Percentiles rank a stretch among this genome's conserved stretches.
These are phyloP conservation scores for Medicago arabica DNA, from an alignment of 306 rosid species.

Conservation along the genomic window DNA sequence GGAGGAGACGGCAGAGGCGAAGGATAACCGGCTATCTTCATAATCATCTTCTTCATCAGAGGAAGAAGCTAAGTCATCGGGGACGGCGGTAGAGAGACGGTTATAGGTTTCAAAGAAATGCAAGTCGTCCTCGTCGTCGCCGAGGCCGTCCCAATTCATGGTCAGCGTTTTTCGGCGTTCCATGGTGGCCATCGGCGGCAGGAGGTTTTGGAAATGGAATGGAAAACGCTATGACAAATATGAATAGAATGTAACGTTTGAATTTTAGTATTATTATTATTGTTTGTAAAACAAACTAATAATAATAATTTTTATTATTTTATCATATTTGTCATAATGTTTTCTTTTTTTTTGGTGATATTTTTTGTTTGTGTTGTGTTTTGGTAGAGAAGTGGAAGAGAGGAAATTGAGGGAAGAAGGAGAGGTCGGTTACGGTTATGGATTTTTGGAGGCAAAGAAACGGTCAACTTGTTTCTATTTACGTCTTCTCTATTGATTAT, in stretches of 20 bases:
- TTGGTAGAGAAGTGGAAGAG: conserved; percentile 49
- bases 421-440: conserved; percentile 44
- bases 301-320: neutral
- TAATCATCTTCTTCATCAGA: conserved; percentile 54
- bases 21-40: conserved; percentile 64
- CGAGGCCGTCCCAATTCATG: conserved; percentile 56
- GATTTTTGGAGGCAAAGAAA: conserved; percentile 54
- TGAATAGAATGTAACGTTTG: neutral
- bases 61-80: conserved; percentile 54
- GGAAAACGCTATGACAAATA: neutral
- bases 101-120: conserved; percentile 63
- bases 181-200: conserved; percentile 47
- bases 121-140: conserved; percentile 55
- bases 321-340: neutral
- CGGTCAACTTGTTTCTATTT: conserved; percentile 47
- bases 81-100: conserved; percentile 53
- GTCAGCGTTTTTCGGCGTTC: conserved; percentile 52
- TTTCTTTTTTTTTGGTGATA: neutral
- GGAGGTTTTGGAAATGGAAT: conserved; percentile 8
- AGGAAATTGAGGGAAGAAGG: conserved; percentile 48
- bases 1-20: conserved; percentile 61
- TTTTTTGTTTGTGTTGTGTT: conserved; percentile 8
- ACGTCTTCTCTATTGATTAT: neutral
- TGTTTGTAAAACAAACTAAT: neutral
- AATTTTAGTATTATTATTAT: conserved; percentile 2